Evolutionary conservation across 73 alveolate genomes (phyloP).

Genomic region (Stentor roeselii): DNA sequence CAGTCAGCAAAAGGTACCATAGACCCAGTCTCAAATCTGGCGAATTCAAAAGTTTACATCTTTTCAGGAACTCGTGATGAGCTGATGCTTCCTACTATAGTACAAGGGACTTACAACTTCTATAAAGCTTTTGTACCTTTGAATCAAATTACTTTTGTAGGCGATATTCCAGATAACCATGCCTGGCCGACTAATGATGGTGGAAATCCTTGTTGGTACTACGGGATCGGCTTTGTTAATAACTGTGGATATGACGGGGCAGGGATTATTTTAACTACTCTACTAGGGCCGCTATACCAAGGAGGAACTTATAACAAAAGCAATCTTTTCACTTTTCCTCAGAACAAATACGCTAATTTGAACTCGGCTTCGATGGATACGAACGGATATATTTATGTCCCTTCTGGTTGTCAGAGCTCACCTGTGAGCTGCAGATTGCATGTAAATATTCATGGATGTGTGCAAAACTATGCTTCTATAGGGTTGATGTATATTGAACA

Average conservation of each 20-base stretch:
- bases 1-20: too few species aligned
- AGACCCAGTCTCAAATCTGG: too few species aligned
- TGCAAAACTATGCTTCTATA: slow-evolving; percentile 26
- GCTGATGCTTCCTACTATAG: too few species aligned
- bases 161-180: slow-evolving; percentile 39
- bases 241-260: slow-evolving; percentile 47
- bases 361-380: not conserved
- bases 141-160: too few species aligned
- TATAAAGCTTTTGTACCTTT: too few species aligned
- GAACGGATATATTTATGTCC: slow-evolving; percentile 41
- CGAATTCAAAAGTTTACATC: too few species aligned
- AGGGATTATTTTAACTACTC: not conserved
- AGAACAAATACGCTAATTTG: not conserved
- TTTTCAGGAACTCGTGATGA: too few species aligned
- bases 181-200: slow-evolving; percentile 37
- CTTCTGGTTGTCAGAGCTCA: slow-evolving; percentile 36
- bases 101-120: too few species aligned
- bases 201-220: slow-evolving; percentile 33
- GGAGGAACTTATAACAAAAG: not conserved
- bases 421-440: slow-evolving; percentile 34
- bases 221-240: slow-evolving; percentile 35
- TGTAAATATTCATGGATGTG: slow-evolving; percentile 51
- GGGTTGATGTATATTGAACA: slow-evolving; percentile 25
- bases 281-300: slow-evolving; percentile 1
- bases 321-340: slow-evolving; percentile 15